Percentiles rank a stretch among this genome's conserved stretches.
Conservation (phyloP, 2,329 filamentous ascomycete species). For the Iodosphaeria phyllophila region DNA sequence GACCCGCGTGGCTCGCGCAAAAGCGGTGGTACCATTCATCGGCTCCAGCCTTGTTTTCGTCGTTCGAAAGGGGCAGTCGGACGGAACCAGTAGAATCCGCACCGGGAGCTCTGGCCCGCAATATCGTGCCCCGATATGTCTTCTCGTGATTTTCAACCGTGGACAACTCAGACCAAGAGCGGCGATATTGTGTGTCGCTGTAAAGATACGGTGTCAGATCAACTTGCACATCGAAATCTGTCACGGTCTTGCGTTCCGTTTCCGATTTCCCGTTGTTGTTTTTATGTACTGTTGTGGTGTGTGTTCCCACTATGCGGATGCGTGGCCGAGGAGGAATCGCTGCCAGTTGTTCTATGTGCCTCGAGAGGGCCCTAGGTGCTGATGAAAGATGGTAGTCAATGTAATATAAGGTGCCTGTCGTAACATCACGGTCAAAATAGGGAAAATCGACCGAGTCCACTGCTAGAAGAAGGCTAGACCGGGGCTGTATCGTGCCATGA, state of each 20-base stretch:
- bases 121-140: slow-evolving; percentile 44
- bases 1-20: slow-evolving; percentile 33
- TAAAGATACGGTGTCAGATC: slow-evolving; percentile 41
- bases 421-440: slow-evolving; percentile 11
- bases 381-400: slow-evolving; percentile 25
- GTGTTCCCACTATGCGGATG: slow-evolving; percentile 32
- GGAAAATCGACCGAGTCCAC: too few relatives aligned
- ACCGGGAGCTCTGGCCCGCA: slow-evolving; percentile 17
- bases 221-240: slow-evolving; percentile 40
- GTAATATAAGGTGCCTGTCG: slow-evolving; percentile 20
- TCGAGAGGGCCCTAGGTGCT: slow-evolving; percentile 22
- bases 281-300: slow-evolving; percentile 22
- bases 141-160: slow-evolving; percentile 39
- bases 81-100: slow-evolving; percentile 22
- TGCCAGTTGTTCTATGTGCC: slow-evolving; percentile 24
- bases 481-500: too few relatives aligned
- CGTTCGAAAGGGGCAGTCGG: slow-evolving; percentile 11
- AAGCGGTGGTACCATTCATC: slow-evolving; percentile 57
- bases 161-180: slow-evolving; percentile 23
- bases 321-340: slow-evolving; percentile 30
- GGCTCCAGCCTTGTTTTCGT: slow-evolving; percentile 20
- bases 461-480: too few relatives aligned
- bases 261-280: slow-evolving; percentile 27
- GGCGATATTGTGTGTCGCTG: slow-evolving; percentile 19
- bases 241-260: slow-evolving; percentile 24